These are phyloP conservation scores for Fusarium camptoceras DNA, from an alignment of 2,329 filamentous ascomycete genomes.

Conservation along the genomic window DNA sequence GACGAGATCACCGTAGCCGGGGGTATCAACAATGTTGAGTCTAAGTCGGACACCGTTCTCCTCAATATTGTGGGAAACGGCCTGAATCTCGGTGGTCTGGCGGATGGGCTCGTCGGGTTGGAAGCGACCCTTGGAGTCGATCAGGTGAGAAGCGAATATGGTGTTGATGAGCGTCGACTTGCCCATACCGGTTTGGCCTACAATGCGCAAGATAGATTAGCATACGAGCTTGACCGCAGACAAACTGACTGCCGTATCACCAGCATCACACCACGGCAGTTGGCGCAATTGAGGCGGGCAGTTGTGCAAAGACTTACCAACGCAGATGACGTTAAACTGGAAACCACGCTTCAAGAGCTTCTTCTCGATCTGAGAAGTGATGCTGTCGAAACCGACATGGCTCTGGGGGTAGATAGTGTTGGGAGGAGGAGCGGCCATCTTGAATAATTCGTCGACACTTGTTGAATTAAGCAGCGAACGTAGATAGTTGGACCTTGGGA, in stretches of 20 bases:
- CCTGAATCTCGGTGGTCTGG: slow-evolving; percentile 97
- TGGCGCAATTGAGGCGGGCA: slow-evolving; percentile 18
- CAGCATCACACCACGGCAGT: slow-evolving; percentile 34
- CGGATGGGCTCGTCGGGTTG: slow-evolving; percentile 92
- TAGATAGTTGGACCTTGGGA: slow-evolving; percentile 45
- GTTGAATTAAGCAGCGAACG: slow-evolving; percentile 49
- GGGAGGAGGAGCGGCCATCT: slow-evolving; percentile 73
- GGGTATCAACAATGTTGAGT: slow-evolving; percentile 98
- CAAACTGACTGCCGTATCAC: slow-evolving; percentile 5
- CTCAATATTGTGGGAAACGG: slow-evolving; percentile 98
- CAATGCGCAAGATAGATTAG: slow-evolving; percentile 32
- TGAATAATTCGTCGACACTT: slow-evolving; percentile 48
- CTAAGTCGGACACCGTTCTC: slow-evolving; percentile 98
- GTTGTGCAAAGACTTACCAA: slow-evolving; percentile 75
- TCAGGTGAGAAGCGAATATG: slow-evolving; percentile 99
- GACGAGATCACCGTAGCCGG: slow-evolving; percentile 97
- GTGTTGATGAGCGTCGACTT: slow-evolving; percentile 99
- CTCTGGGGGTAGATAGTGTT: slow-evolving; percentile 87
- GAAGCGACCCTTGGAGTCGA: slow-evolving; percentile 97
- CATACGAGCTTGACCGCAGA: slow-evolving; percentile 12
- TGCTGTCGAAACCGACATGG: slow-evolving; percentile 99
- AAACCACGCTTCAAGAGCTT: slow-evolving; percentile 99
- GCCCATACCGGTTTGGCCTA: slow-evolving; percentile 97
- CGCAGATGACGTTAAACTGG: slow-evolving; percentile 99
- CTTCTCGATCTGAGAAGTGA: slow-evolving; percentile 98